phyloP scores from a whole-genome alignment of 805 yeast genomes.

The Candida pseudoglaebosa region DNA sequence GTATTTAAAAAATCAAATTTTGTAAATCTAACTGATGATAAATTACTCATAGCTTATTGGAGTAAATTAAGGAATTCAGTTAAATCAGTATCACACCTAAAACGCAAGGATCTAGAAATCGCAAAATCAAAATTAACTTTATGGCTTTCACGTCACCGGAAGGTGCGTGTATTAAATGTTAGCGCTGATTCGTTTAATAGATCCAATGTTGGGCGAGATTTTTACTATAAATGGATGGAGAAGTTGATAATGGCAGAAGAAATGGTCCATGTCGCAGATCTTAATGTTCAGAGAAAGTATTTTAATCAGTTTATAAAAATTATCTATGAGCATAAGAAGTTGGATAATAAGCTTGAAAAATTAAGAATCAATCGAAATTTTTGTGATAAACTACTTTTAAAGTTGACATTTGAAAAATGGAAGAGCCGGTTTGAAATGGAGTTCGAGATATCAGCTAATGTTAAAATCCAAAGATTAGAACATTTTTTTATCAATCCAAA shows the following conservation, averaged over 20 bases:
- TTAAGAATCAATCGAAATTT: background rate
- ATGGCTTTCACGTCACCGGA: conserved; percentile 3
- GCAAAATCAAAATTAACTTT: background rate
- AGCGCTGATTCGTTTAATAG: conserved; percentile 5
- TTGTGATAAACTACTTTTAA: conserved; percentile 5
- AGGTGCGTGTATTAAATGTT: background rate
- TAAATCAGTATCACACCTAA: background rate
- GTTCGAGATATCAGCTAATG: conserved; percentile 18
- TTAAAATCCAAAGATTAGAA: conserved; percentile 17
- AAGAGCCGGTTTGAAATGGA: conserved; percentile 13
- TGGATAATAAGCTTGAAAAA: conserved; percentile 4
- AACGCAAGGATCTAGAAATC: background rate
- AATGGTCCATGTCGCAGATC: conserved; percentile 14
- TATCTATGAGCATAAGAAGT: conserved; percentile 4
- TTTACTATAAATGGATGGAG: conserved; percentile 7
- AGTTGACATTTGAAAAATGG: conserved; percentile 19
- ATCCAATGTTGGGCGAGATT: conserved; percentile 1
- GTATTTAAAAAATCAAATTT: background rate
- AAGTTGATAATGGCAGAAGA: conserved; percentile 5
- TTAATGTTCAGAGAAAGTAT: conserved; percentile 18
- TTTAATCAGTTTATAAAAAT: conserved; percentile 11
- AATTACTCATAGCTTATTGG: background rate
- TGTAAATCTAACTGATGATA: background rate
- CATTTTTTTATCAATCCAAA: conserved; percentile 11
- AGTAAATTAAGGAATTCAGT: background rate